Percentiles rank a stretch among this genome's conserved stretches.
Evolutionary conservation across 805 yeast species (phyloP).

Genomic region (Lipomyces orientalis): DNA sequence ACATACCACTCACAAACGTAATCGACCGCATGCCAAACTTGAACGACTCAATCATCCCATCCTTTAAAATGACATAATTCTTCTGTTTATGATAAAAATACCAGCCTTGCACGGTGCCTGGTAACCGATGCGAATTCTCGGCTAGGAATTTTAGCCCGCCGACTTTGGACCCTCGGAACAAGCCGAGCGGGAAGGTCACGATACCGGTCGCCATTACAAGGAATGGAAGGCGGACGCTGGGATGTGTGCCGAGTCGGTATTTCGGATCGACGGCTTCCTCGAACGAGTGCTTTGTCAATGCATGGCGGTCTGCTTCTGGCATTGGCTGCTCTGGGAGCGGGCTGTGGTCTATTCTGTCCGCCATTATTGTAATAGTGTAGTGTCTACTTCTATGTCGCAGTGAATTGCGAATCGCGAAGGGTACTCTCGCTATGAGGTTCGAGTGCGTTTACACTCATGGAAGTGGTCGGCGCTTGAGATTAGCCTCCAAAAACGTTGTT

Average conservation of each 20-base stretch:
- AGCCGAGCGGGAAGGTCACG: constrained; percentile 52
- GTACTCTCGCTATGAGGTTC: neutral
- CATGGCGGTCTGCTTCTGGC: neutral
- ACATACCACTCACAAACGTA: constrained; percentile 21
- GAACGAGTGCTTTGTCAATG: neutral
- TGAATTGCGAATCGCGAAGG: neutral
- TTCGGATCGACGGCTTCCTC: neutral
- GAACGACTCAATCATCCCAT: constrained; percentile 50
- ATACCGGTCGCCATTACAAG: constrained; percentile 11
- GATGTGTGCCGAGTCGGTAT: constrained; percentile 20
- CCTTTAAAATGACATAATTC: constrained; percentile 70
- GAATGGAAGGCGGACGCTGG: constrained; percentile 22
- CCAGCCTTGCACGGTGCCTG: constrained; percentile 82
- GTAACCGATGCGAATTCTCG: constrained; percentile 82
- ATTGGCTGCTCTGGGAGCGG: constrained; percentile 1
- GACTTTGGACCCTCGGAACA: constrained; percentile 60
- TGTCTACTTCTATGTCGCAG: neutral
- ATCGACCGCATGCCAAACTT: constrained; percentile 11
- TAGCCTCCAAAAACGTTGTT: no score
- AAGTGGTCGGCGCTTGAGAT: no score
- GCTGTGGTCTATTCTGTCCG: neutral
- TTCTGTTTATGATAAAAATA: constrained; percentile 84
- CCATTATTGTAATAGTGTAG: neutral
- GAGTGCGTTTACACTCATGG: no score
- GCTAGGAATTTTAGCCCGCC: constrained; percentile 69